A percentile compares a stretch with the other conserved stretches of the same genome.
These are phyloP conservation scores for Rhizopus arrhizus DNA, from an alignment of 371 early-diverging fungal genomes.

Conservation along the genomic window DNA sequence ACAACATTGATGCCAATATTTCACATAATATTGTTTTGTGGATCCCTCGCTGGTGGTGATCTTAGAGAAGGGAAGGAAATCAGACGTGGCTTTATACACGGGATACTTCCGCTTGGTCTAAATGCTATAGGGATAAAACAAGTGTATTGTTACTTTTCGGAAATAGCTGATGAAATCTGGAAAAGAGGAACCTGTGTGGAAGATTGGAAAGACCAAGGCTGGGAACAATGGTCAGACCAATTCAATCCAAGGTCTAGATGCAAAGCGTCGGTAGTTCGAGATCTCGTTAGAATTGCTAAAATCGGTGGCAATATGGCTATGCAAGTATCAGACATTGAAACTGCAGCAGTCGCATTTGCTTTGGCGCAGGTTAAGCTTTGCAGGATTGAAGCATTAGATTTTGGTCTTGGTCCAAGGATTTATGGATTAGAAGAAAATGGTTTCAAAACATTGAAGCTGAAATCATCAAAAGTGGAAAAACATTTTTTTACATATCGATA, in stretches of 20 bases:
- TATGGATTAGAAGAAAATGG: not conserved
- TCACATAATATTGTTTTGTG: not conserved
- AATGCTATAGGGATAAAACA: not conserved
- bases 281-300: not conserved
- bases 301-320: not conserved
- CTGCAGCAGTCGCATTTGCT: not conserved
- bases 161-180: not conserved
- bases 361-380: not conserved
- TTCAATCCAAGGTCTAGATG: not conserved
- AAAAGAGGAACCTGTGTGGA: not conserved
- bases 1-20: not conserved
- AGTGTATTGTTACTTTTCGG: not conserved
- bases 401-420: not conserved
- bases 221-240: not conserved
- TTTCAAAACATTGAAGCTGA: not conserved
- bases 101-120: not conserved
- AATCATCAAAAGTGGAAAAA: not conserved
- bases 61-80: not conserved
- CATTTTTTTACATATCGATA: too few relatives aligned
- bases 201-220: not conserved
- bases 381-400: not conserved
- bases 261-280: not conserved
- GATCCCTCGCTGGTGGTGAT: not conserved
- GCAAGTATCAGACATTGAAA: not conserved
- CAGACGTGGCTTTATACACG: not conserved